phyloP scores from a whole-genome alignment of 1,139 yeast species.

The Saccharomyces hybrid region DNA sequence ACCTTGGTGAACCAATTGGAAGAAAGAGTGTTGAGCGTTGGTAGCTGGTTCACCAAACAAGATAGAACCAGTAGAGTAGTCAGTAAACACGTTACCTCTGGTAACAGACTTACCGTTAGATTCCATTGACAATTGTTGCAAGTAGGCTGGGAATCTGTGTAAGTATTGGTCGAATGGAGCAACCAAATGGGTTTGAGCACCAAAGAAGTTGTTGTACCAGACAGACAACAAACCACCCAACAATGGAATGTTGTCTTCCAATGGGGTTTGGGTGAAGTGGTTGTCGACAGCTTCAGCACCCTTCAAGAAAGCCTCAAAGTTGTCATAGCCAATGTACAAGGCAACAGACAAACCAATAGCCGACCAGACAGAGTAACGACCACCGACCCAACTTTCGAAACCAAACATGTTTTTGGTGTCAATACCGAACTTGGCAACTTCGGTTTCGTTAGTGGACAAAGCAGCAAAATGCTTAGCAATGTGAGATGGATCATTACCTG shows the following conservation, averaged over 20 bases:
- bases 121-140: slow-evolving; percentile 98
- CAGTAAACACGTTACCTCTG: slow-evolving; percentile 81
- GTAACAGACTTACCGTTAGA: slow-evolving; percentile 97
- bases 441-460: slow-evolving; percentile 83
- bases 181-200: slow-evolving; percentile 95
- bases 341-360: slow-evolving; percentile 96
- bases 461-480: slow-evolving; percentile 98
- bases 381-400: slow-evolving; percentile 98
- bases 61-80: slow-evolving; percentile 92
- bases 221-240: slow-evolving; percentile 88
- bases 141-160: slow-evolving; percentile 98
- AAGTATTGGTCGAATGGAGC: slow-evolving; percentile 98
- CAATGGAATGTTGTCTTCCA: slow-evolving; percentile 86
- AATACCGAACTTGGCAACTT: slow-evolving; percentile 89
- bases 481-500: slow-evolving; percentile 49
- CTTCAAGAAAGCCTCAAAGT: slow-evolving; percentile 81
- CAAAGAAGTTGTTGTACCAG: slow-evolving; percentile 97
- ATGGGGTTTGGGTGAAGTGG: slow-evolving; percentile 76
- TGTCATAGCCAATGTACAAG: slow-evolving; percentile 87
- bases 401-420: slow-evolving; percentile 98
- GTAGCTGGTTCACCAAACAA: slow-evolving; percentile 98
- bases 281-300: slow-evolving; percentile 97
- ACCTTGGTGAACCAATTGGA: slow-evolving; percentile 98
- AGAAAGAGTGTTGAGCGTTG: slow-evolving; percentile 97
- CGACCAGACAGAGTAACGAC: slow-evolving; percentile 98